Base-by-base conservation (phyloP, 768 basidiomycete genomes). In the Leccinum obscurum region DNA sequence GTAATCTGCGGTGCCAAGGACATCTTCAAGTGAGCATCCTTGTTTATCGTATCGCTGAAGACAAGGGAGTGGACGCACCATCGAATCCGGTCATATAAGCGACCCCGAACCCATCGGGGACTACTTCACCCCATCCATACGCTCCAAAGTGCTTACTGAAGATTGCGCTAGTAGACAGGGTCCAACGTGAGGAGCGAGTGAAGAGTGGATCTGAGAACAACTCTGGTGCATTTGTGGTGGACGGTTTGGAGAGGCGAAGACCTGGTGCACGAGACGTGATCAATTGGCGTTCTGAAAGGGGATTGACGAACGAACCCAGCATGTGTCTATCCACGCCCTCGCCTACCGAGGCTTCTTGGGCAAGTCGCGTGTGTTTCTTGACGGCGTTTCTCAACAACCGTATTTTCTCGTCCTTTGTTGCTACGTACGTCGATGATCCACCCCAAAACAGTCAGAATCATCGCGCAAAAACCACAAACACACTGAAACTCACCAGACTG, bases 61-160 rank as follows among this genome's bases (percentile, higher is more conserved):
- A 46, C 10, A n/a, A 60, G 1, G 30, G 2, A 4, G 41, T 41
- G 22, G 39, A 72, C 83, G 57, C 59, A 88, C 89, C 86, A 63
- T 91, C 85, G 67, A 85, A 89, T 41, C 92, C 91, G n/a, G 95
- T 95, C 84, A 93, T 88, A 70, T 98, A 98, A 13, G 93, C 90
- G 32, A 98, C 89, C 34, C 95, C 95, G 70, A 95, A 98, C 1
- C 95, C 95, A 64, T 97, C 88, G 1, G 92, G 88, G 26, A 96
- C 93, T 50, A 98, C 91, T 82, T 93, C 92, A 53, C 95, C 95
- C 95, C 95, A 98, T 14, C 95, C 95, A 74, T 97, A 94, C 22
- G 82, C 85, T 39, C 80, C 82, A 68, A 98, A 86, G 72, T 91
- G 88, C 61, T 87, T 87, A n/a, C 90, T 92, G 67, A 89, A 90